Base-by-base conservation (phyloP, 805 yeast species). In the Jamesozyma piceae region DNA sequence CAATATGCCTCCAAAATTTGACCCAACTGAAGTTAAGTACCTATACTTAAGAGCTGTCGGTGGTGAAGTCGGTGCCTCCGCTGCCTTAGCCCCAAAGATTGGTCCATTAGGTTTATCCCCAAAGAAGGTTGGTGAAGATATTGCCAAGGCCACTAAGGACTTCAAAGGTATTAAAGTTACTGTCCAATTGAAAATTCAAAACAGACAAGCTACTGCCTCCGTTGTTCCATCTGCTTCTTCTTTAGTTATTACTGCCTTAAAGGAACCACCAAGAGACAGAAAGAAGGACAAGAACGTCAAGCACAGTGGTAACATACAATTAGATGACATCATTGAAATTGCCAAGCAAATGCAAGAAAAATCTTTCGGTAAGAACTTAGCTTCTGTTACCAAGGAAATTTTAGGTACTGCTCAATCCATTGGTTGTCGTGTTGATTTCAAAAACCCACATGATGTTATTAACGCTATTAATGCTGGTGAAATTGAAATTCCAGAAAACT, bases 101-200 rank as follows among this genome's bases (percentile, higher is more conserved):
- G 98, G 98, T 86, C 98, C 98, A 64, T 86, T 92, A 71, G 98
- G 98, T 88, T 79, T 92, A 65, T 88, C 97, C 53, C 97, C 98
- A 78, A 92, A 90, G 95, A 90, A 92, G 83, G 96, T 92, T 69
- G 98, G 98, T 89, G 98, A 92, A 77, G 98, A 92, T 72, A 92
- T 92, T 66, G 98, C 98, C 72, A 92, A 92, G 83, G 98, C 98
- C 72, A 90, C 98, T 77, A 83, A 85, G 77, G 80, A 82, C 69
- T 90, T 80, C 94, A 92, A 92, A 78, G 98, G 98, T 80, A 90
- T 92, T 67, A 86, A 90, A 75, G 97, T 92, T 68, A 92, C 98
- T 60, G 97, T 92, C 55, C 95, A 88, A 78, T 81, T 92, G 73
- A 92, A 82, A 73, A 89, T 92, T 69, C 98, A 92, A 80, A 92